Percentiles rank a stretch among this genome's conserved stretches.
Evolutionary conservation across 495 filamentous ascomycete species (phyloP).

Genomic region (Penicillium odoratum): DNA sequence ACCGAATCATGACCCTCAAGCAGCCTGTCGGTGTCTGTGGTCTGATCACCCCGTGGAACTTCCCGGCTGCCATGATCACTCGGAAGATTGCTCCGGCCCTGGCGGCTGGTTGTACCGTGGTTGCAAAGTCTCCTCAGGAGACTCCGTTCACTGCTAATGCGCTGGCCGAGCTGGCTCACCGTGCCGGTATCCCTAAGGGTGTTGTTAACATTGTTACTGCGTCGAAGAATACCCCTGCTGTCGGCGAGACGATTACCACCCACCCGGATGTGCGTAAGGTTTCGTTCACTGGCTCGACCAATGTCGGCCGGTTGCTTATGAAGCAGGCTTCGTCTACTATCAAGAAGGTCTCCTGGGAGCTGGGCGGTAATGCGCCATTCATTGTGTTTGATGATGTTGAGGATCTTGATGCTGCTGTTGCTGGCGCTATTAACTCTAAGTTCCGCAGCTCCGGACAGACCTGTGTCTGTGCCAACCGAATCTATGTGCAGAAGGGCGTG

Average conservation of each 20-base stretch:
- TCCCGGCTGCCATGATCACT: conserved; percentile 91
- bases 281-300: conserved; percentile 86
- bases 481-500: conserved; percentile 47
- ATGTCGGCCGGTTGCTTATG: conserved; percentile 86
- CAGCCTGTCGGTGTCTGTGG: conserved; percentile 93
- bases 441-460: conserved; percentile 54
- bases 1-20: conserved; percentile 76
- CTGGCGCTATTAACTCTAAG: conserved; percentile 61
- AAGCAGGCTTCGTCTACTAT: conserved; percentile 76
- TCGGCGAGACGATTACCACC: conserved; percentile 70
- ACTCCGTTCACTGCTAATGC: conserved; percentile 84
- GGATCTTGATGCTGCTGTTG: conserved; percentile 67
- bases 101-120: conserved; percentile 81
- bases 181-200: conserved; percentile 82
- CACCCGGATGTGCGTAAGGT: conserved; percentile 73
- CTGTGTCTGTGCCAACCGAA: conserved; percentile 67
- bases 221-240: conserved; percentile 65
- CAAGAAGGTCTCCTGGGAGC: conserved; percentile 87
- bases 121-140: conserved; percentile 81
- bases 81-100: conserved; percentile 84
- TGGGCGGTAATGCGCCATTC: conserved; percentile 84
- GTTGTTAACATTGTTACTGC: conserved; percentile 81
- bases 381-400: conserved; percentile 81
- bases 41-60: conserved; percentile 96
- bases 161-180: conserved; percentile 75